Evolutionary conservation across 345 rosid genomes (phyloP), one percentile per base, ranked within the genome.

Genomic region (Populus ilicifolia): DNA sequence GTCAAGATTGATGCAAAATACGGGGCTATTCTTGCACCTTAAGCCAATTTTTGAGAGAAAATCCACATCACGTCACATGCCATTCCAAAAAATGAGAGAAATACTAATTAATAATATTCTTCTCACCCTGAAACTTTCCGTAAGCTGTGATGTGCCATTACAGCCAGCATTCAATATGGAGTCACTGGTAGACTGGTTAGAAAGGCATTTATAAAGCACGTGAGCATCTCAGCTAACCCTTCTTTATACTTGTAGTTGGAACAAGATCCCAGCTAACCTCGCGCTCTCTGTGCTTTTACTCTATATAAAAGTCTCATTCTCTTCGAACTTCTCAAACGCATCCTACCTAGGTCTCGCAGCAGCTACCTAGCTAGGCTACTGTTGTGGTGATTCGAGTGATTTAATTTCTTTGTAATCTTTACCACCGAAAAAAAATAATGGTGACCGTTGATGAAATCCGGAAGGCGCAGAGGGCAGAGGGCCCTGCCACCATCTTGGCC

Each of bases 401-500:
- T 52, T 52, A 36, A 20, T 10, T 0, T 7, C 13, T 4, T 38
- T 10, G 23, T 17, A 25, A 11, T 21, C 0, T 67, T 21, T 2
- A 4, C 4, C 20, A 1, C 17, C n/a, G 0, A 0, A 1, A 17
- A 17, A 43, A 6, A 8, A 13, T 2, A 73, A 8, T 84, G 92
- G 88, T 83, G 82, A 80, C 74, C 13, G 88, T 89, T 0, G 85
- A 87, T 2, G 91, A 87, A 50, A 52, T 89, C 23, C 70, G 84
- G 18, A 80, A 36, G 70, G 80, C 86, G 21, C 88, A 84, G 54
- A 66, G 88, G 25, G 87, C 91, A 0, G 64, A 81, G 29, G 92
- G 92, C 3, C 88, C 90, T 1, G 93, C 93, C 29, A 75, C 89
- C 0, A 56, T 88, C 70, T 9, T 89, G 72, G 93, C 91, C 27